phyloP scores from a whole-genome alignment of 2,329 filamentous ascomycete genomes.

The Xylariales sp. region DNA sequence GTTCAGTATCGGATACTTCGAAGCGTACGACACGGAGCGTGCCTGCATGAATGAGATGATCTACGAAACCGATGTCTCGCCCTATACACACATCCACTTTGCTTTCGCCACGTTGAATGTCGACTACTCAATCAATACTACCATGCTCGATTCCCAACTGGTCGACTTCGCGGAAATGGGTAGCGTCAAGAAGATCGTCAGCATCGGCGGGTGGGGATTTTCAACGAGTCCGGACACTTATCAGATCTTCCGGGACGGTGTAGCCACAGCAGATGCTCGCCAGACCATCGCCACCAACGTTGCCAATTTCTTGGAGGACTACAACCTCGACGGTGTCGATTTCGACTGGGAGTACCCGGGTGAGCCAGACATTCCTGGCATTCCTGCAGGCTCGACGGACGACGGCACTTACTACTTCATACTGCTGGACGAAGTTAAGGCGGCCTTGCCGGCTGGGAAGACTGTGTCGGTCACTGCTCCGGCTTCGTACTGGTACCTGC shows the following conservation, averaged over 20 bases:
- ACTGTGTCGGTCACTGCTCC: constrained; percentile 21
- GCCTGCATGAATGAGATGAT: constrained; percentile 13
- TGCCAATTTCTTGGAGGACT: constrained; percentile 25
- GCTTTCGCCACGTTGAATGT: constrained; percentile 22
- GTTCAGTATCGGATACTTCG: constrained; percentile 12
- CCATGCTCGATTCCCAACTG: not conserved
- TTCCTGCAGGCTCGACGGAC: constrained; percentile 13
- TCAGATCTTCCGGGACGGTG: constrained; percentile 28
- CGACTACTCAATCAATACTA: not conserved
- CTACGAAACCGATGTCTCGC: constrained; percentile 8
- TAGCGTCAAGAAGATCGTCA: constrained; percentile 29
- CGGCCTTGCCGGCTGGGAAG: constrained; percentile 13
- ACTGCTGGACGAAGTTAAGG: constrained; percentile 17
- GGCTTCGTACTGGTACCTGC: constrained; percentile 24
- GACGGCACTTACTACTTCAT: constrained; percentile 23
- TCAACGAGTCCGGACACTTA: constrained; percentile 29
- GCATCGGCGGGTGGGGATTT: constrained; percentile 40
- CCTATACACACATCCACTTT: constrained; percentile 21
- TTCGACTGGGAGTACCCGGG: constrained; percentile 10
- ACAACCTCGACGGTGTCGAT: constrained; percentile 13
- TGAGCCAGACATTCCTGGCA: constrained; percentile 20
- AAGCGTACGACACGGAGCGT: constrained; percentile 11
- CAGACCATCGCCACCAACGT: constrained; percentile 22
- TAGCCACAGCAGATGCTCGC: constrained; percentile 24
- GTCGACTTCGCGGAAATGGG: constrained; percentile 17